These are phyloP conservation scores for Neofusicoccum kwambonambiense DNA, from an alignment of 2,329 filamentous ascomycete species.

Conservation along the genomic window DNA sequence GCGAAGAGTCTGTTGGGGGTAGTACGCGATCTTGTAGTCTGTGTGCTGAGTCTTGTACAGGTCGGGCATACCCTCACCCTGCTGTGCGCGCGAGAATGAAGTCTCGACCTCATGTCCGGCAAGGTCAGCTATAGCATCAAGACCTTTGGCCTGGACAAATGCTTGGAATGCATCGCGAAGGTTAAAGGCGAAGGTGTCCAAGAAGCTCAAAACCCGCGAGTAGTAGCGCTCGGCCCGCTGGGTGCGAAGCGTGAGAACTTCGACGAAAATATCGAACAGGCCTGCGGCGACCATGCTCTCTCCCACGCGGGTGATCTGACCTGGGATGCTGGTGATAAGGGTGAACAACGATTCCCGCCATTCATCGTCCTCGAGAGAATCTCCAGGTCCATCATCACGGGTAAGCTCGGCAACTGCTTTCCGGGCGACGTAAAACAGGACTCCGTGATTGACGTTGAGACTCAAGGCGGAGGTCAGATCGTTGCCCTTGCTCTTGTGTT, in stretches of 20 bases:
- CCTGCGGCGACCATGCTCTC: conserved; percentile 85
- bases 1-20: conserved; percentile 88
- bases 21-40: conserved; percentile 91
- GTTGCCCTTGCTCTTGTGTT: conserved; percentile 70
- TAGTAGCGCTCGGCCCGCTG: conserved; percentile 79
- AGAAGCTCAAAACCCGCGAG: conserved; percentile 78
- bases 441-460: conserved; percentile 93
- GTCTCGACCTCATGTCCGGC: conserved; percentile 75
- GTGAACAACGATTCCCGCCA: conserved; percentile 90
- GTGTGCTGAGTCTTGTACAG: conserved; percentile 77
- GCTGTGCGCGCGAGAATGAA: conserved; percentile 64
- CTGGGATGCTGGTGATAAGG: conserved; percentile 78
- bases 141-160: conserved; percentile 76
- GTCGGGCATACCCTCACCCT: conserved; percentile 68
- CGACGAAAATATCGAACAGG: conserved; percentile 83
- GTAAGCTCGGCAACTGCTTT: conserved; percentile 84
- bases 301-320: conserved; percentile 66
- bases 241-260: conserved; percentile 82
- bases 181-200: conserved; percentile 84
- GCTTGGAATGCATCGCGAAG: conserved; percentile 81
- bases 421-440: conserved; percentile 87
- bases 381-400: conserved; percentile 35
- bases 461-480: conserved; percentile 91
- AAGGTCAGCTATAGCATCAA: conserved; percentile 87
- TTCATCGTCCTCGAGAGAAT: conserved; percentile 61